Evolutionary conservation across 2,329 filamentous ascomycete genomes (phyloP).

Genomic region (Cercospora janseana): DNA sequence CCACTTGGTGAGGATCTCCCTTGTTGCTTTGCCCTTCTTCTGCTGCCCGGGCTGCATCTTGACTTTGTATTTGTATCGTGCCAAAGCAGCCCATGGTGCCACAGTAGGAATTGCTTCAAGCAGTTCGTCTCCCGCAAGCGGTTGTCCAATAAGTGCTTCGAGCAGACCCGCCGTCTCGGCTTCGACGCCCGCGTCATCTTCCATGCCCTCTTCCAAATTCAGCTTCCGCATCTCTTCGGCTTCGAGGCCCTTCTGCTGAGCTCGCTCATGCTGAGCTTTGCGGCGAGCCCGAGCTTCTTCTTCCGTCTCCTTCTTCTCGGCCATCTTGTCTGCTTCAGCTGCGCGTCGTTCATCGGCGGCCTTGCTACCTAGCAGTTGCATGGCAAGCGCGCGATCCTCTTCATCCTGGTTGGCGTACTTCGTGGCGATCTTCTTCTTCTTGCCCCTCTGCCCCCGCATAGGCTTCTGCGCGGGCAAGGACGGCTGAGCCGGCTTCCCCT

Average conservation of each 20-base stretch:
- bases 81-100: conserved; percentile 62
- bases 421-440: conserved; percentile 79
- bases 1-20: conserved; percentile 85
- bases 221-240: conserved; percentile 67
- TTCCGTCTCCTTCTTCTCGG: conserved; percentile 62
- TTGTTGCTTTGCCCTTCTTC: conserved; percentile 93
- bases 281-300: conserved; percentile 72
- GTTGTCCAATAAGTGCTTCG: conserved; percentile 73
- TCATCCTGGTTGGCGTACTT: conserved; percentile 96
- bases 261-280: conserved; percentile 73
- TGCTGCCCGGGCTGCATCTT: conserved; percentile 86
- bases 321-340: conserved; percentile 58
- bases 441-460: conserved; percentile 70
- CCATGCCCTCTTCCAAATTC: conserved; percentile 58
- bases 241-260: conserved; percentile 71
- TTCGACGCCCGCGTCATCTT: conserved; percentile 37
- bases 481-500: conserved; percentile 21
- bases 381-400: conserved; percentile 80
- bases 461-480: conserved; percentile 21
- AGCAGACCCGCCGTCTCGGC: conserved; percentile 53
- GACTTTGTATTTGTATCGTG: conserved; percentile 84
- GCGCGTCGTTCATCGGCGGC: conserved; percentile 66
- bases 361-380: conserved; percentile 79
- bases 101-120: conserved; percentile 63
- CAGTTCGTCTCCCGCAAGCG: conserved; percentile 78